phyloP scores from a whole-genome alignment of 352 stramenopile genomes.

The Plasmopara muralis region DNA sequence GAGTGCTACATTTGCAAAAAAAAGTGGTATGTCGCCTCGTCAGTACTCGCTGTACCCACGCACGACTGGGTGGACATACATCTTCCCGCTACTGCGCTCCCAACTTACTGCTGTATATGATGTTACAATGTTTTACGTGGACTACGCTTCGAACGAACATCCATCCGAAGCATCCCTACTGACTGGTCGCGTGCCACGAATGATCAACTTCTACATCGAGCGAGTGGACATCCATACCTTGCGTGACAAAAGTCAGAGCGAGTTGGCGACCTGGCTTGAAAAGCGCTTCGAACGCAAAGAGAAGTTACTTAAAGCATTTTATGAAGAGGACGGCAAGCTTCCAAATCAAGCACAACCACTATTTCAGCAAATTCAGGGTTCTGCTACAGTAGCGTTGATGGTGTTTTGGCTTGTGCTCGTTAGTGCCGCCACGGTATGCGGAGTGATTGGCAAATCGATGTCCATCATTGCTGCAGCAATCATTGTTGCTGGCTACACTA shows the following conservation, averaged over 20 bases:
- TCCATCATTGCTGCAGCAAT: constrained; percentile 16
- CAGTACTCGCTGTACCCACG: constrained; percentile 72
- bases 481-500: constrained; percentile 27
- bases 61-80: constrained; percentile 70
- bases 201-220: constrained; percentile 70
- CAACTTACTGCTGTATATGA: constrained; percentile 73
- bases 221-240: constrained; percentile 42
- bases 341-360: constrained; percentile 41
- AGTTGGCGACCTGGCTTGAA: constrained; percentile 57
- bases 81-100: constrained; percentile 51
- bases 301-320: constrained; percentile 50
- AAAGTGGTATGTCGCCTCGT: constrained; percentile 33
- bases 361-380: constrained; percentile 29
- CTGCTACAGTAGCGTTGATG: constrained; percentile 27
- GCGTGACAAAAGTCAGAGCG: constrained; percentile 25
- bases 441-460: constrained; percentile 24
- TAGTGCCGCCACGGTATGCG: constrained; percentile 21
- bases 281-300: constrained; percentile 65
- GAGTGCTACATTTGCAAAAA: constrained; percentile 49
- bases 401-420: constrained; percentile 53
- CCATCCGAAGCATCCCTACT: constrained; percentile 63
- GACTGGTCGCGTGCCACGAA: constrained; percentile 45
- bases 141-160: constrained; percentile 50
- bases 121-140: constrained; percentile 78
- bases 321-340: constrained; percentile 45